Percentiles rank a stretch among this genome's conserved stretches.
These are phyloP conservation scores for Moesziomyces sp. DNA, from an alignment of 1,284 basidiomycete genomes.

Conservation along the genomic window DNA sequence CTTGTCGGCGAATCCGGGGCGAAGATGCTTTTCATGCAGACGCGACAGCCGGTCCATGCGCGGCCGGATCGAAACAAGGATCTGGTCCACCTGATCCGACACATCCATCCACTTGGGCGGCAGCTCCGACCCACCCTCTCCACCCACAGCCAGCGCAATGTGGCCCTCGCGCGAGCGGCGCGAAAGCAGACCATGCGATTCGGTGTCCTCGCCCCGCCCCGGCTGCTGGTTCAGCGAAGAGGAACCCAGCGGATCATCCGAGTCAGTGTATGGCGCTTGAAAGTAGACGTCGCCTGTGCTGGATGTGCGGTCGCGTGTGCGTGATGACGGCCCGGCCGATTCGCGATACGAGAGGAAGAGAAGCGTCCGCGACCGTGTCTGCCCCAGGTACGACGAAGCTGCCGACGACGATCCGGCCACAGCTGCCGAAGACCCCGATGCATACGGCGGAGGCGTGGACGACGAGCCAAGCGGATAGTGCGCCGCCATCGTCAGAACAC, in stretches of 20 bases:
- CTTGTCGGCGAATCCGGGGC: slow-evolving; percentile 96
- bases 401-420: neutral
- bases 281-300: slow-evolving; percentile 12
- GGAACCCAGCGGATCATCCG: slow-evolving; percentile 33
- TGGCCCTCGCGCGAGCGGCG: slow-evolving; percentile 26
- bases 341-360: slow-evolving; percentile 95
- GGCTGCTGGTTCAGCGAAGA: slow-evolving; percentile 9
- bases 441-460: slow-evolving; percentile 30
- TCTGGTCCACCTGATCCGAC: slow-evolving; percentile 55
- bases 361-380: slow-evolving; percentile 86
- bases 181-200: slow-evolving; percentile 16
- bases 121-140: slow-evolving; percentile 21
- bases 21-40: slow-evolving; percentile 91
- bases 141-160: slow-evolving; percentile 10
- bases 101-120: slow-evolving; percentile 66
- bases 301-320: neutral
- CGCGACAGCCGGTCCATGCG: slow-evolving; percentile 80
- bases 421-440: neutral
- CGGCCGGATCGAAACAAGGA: slow-evolving; percentile 49
- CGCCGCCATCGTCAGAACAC: slow-evolving; percentile 4
- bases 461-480: slow-evolving; percentile 22
- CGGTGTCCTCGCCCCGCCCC: neutral
- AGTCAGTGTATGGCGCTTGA: slow-evolving; percentile 57
- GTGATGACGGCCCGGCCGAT: slow-evolving; percentile 70
- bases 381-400: slow-evolving; percentile 26